Conservation (phyloP, 495 filamentous ascomycete species). For the Aspergillus sclerotiicarbonarius region DNA sequence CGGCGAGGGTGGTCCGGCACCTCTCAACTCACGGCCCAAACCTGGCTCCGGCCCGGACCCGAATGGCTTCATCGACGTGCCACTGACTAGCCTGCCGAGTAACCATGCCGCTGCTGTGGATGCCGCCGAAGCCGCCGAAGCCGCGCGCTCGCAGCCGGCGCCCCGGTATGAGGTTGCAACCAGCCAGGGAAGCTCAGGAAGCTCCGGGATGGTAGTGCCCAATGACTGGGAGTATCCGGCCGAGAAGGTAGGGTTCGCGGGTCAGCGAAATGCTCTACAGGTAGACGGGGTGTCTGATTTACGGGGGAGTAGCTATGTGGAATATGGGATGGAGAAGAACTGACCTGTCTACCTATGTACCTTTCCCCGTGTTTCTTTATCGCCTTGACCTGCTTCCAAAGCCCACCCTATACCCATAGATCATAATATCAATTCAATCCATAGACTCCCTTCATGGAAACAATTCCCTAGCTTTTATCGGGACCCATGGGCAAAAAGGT, state of each 20-base stretch:
- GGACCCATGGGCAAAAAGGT: too few species aligned
- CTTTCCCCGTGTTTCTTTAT: slow-evolving; percentile 6
- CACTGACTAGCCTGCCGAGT: slow-evolving; percentile 28
- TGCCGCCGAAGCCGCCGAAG: not conserved
- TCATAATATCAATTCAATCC: too few species aligned
- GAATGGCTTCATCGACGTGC: slow-evolving; percentile 32
- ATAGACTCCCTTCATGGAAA: too few species aligned
- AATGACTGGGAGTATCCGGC: slow-evolving; percentile 25
- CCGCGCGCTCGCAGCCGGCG: slow-evolving; percentile 10
- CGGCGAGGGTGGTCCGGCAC: slow-evolving; percentile 47
- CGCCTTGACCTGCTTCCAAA: too few species aligned
- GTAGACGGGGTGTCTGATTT: slow-evolving; percentile 22
- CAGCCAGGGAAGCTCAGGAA: not conserved
- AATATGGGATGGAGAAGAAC: slow-evolving; percentile 39
- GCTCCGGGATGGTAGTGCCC: slow-evolving; percentile 10
- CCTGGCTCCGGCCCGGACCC: slow-evolving; percentile 3
- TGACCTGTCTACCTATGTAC: not conserved
- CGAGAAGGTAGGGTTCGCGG: slow-evolving; percentile 49
- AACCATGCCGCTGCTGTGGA: not conserved
- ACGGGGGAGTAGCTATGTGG: slow-evolving; percentile 39
- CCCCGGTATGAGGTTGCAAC: slow-evolving; percentile 28
- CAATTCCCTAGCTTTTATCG: too few species aligned
- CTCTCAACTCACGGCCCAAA: slow-evolving; percentile 4
- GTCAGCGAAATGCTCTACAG: slow-evolving; percentile 35
- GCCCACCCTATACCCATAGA: too few species aligned